Evolutionary conservation across 768 basidiomycete species (phyloP).

Genomic region (Phlebiopsis flavidoalba): DNA sequence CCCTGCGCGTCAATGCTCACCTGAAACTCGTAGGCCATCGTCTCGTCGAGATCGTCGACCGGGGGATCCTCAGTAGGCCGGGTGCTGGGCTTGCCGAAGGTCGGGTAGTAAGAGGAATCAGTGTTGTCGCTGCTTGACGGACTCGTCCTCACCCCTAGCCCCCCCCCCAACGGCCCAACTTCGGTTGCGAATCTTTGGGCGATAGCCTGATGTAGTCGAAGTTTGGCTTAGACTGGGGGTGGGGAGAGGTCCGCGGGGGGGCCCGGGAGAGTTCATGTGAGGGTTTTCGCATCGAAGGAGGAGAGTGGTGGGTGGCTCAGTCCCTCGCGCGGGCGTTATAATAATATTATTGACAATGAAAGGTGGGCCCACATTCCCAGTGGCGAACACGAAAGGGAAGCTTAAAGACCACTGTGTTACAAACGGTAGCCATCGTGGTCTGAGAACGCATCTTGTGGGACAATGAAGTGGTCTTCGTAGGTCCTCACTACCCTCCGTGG

Average conservation of each 20-base stretch:
- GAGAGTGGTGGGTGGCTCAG: neutral
- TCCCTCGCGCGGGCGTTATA: neutral
- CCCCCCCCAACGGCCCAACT: no score
- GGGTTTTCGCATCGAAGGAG: neutral
- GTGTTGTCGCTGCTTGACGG: neutral
- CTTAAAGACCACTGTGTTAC: no score
- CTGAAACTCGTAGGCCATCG: slow-evolving; percentile 49
- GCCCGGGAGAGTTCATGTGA: neutral
- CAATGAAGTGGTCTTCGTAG: no score
- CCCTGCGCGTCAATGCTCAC: slow-evolving; percentile 25
- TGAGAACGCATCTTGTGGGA: no score
- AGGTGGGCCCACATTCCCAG: neutral
- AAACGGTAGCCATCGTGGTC: no score
- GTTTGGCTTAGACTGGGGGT: neutral
- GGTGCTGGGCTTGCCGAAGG: neutral
- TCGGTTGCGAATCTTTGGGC: neutral
- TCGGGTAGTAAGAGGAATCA: neutral
- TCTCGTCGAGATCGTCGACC: slow-evolving; percentile 37
- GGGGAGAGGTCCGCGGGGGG: neutral
- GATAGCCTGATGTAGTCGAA: neutral
- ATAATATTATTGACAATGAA: neutral
- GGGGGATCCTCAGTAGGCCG: neutral
- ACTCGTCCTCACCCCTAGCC: neutral
- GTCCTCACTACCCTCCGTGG: no score
- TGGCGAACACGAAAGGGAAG: neutral